A percentile compares a stretch with the other conserved stretches of the same genome.
These are phyloP conservation scores for Puya raimondii DNA, from an alignment of 176 grass and related monocot species.

Conservation along the genomic window DNA sequence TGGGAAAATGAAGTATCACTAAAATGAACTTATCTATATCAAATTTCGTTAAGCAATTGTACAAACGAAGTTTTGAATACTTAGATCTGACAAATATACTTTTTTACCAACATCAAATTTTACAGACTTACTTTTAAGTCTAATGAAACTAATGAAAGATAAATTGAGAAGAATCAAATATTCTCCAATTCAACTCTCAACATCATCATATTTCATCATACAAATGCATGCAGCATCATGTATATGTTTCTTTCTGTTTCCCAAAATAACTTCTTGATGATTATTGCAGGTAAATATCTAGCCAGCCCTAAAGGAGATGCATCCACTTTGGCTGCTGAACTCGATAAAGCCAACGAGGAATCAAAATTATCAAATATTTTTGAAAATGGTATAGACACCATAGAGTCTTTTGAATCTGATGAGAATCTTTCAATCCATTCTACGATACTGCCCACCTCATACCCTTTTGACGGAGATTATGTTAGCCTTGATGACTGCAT, in stretches of 20 bases:
- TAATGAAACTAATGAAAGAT: too few relatives aligned
- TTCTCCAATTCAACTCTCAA: too few relatives aligned
- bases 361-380: conserved; percentile 5
- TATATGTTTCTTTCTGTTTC: background rate
- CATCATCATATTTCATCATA: too few relatives aligned
- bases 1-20: too few relatives aligned
- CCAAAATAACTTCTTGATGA: conserved; percentile 4
- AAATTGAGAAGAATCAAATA: too few relatives aligned
- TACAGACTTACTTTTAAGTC: too few relatives aligned
- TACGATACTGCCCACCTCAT: conserved; percentile 4
- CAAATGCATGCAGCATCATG: too few relatives aligned
- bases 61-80: too few relatives aligned
- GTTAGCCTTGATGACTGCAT: conserved; percentile 22
- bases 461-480: conserved; percentile 17
- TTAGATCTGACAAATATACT: too few relatives aligned
- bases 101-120: too few relatives aligned
- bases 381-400: conserved; percentile 6
- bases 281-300: conserved; percentile 23
- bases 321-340: background rate
- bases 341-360: conserved; percentile 4
- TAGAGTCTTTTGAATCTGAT: conserved; percentile 4
- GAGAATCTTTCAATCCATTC: background rate
- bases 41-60: too few relatives aligned
- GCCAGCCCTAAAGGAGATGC: background rate
- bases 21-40: too few relatives aligned